phyloP scores from a whole-genome alignment of 2,329 filamentous ascomycete genomes.

The Aureobasidium sp. region DNA sequence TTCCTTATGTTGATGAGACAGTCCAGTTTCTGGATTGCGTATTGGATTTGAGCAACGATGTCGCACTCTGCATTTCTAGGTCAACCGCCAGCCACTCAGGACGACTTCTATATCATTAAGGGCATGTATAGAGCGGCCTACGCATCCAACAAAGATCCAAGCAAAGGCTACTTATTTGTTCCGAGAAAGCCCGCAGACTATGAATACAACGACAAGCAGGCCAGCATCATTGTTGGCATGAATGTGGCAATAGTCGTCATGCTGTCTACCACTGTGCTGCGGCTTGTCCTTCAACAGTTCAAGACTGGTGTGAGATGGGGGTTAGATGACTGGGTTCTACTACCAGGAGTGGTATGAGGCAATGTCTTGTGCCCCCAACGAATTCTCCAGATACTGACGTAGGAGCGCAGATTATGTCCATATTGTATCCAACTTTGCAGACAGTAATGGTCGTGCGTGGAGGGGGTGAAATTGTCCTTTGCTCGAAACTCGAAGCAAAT shows the following conservation, averaged over 20 bases:
- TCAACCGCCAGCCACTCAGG: background rate
- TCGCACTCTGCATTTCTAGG: background rate
- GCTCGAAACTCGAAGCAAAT: background rate
- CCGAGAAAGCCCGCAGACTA: background rate
- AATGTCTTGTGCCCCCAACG: background rate
- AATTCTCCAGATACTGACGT: background rate
- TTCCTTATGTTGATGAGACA: background rate
- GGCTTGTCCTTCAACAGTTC: background rate
- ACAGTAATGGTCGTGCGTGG: background rate
- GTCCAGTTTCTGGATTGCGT: background rate
- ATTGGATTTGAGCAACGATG: background rate
- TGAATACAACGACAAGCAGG: conserved; percentile 8
- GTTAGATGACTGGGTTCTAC: background rate
- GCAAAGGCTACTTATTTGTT: conserved; percentile 1
- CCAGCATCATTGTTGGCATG: conserved; percentile 1
- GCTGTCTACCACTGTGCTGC: background rate
- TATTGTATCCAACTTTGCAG: background rate
- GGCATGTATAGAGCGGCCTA: conserved; percentile 8
- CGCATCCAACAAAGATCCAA: background rate
- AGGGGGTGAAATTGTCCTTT: background rate
- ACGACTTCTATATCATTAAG: conserved; percentile 2
- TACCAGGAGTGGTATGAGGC: background rate
- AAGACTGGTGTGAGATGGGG: background rate
- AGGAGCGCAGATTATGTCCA: background rate
- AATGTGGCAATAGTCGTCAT: background rate